phyloP scores from a whole-genome alignment of 352 stramenopile genomes.

The Pythium monospermum region DNA sequence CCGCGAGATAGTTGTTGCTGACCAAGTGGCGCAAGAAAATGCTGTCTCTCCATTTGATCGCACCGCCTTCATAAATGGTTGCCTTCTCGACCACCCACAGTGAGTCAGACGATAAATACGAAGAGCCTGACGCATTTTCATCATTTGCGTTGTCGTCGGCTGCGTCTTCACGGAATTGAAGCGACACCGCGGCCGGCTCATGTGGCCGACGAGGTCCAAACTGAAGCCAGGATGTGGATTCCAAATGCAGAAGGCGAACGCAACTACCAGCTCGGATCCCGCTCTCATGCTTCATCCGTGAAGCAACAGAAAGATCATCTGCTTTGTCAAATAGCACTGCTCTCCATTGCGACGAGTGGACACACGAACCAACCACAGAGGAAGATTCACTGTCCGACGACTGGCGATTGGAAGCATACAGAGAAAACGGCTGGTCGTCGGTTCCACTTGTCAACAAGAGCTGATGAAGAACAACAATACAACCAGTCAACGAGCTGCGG shows the following conservation, averaged over 20 bases:
- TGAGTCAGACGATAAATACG: conserved; percentile 39
- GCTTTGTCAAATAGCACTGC: conserved; percentile 47
- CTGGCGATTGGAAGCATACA: conserved; percentile 63
- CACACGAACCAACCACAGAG: conserved; percentile 46
- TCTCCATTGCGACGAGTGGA: conserved; percentile 57
- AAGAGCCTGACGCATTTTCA: conserved; percentile 24
- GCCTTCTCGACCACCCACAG: conserved; percentile 59
- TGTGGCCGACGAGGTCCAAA: conserved; percentile 13
- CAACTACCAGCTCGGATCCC: conserved; percentile 49
- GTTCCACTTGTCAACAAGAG: conserved; percentile 44
- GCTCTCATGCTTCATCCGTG: conserved; percentile 7
- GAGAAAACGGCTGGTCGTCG: conserved; percentile 40
- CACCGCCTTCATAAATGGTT: conserved; percentile 45
- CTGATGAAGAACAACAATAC: too few relatives aligned
- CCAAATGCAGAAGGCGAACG: conserved; percentile 58
- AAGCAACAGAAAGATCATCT: conserved; percentile 7
- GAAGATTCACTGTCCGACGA: conserved; percentile 25
- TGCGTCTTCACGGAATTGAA: conserved; percentile 34
- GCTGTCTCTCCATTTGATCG: conserved; percentile 44
- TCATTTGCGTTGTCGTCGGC: conserved; percentile 27
- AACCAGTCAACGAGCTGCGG: too few relatives aligned
- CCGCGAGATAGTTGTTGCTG: conserved; percentile 50
- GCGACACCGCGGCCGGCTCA: conserved; percentile 22
- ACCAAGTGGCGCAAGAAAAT: conserved; percentile 54
- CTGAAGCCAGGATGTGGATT: conserved; percentile 60